phyloP scores from a whole-genome alignment of 371 early-diverging fungal species.

The Syncephalastrum monosporum region DNA sequence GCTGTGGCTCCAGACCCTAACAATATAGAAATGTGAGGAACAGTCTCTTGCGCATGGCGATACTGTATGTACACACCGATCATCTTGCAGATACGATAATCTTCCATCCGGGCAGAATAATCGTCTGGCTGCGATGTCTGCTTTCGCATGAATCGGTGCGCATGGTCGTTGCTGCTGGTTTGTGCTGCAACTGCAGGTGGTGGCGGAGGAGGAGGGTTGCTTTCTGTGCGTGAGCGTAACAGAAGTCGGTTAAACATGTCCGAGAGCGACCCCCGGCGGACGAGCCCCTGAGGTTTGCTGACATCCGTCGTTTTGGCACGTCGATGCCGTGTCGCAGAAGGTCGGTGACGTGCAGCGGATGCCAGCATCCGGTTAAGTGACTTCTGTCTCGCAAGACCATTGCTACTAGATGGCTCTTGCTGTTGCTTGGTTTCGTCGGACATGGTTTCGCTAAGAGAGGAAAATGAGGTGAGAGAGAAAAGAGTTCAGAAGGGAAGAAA shows the following conservation, averaged over 20 bases:
- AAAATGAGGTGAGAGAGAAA: too few species aligned
- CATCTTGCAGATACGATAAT: slow-evolving; percentile 9
- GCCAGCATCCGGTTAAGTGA: slow-evolving; percentile 20
- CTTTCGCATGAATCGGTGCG: too few species aligned
- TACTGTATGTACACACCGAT: slow-evolving; percentile 9
- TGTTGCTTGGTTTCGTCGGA: too few species aligned
- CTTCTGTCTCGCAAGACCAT: slow-evolving; percentile 1
- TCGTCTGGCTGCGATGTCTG: not conserved
- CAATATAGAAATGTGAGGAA: not conserved
- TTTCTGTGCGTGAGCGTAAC: slow-evolving; percentile 8
- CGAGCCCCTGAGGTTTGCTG: not conserved
- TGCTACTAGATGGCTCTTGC: too few species aligned
- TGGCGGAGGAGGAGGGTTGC: not conserved
- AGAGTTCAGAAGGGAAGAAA: too few species aligned
- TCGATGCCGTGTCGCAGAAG: not conserved
- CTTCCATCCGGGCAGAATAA: slow-evolving; percentile 11
- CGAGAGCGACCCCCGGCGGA: slow-evolving; percentile 11
- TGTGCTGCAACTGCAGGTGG: not conserved
- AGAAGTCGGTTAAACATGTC: slow-evolving; percentile 13
- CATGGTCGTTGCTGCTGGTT: not conserved
- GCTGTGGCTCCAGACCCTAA: slow-evolving; percentile 45
- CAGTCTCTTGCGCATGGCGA: not conserved
- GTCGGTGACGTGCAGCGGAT: slow-evolving; percentile 11
- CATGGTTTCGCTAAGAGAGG: too few species aligned
- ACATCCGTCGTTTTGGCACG: not conserved